Conservation (phyloP, 495 filamentous ascomycete species). For the Xylaria nigripes region DNA sequence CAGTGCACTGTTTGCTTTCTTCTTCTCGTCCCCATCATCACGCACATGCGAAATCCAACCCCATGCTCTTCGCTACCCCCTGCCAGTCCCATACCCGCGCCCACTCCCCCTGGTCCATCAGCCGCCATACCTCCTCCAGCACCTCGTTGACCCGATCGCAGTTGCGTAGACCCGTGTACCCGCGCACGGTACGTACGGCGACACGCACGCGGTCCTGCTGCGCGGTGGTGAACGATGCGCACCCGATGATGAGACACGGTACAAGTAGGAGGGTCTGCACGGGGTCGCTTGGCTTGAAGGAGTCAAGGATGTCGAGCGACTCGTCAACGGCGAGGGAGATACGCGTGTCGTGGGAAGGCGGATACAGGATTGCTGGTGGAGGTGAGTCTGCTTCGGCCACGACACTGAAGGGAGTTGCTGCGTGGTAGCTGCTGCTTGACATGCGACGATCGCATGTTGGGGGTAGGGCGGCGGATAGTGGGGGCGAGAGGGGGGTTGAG, state of each 20-base stretch:
- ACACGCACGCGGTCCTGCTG: constrained; percentile 63
- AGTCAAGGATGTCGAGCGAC: constrained; percentile 55
- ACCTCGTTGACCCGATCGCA: constrained; percentile 67
- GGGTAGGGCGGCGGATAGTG: constrained; percentile 24
- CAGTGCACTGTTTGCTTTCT: too few relatives aligned
- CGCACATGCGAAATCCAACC: constrained; percentile 66
- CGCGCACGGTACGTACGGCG: constrained; percentile 61
- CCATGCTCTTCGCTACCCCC: constrained; percentile 63
- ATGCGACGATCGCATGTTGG: constrained; percentile 13
- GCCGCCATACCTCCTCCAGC: constrained; percentile 71
- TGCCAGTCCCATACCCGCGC: constrained; percentile 85
- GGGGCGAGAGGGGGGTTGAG: constrained; percentile 32
- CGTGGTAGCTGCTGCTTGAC: constrained; percentile 15
- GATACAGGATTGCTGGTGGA: constrained; percentile 38
- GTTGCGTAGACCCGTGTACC: constrained; percentile 74
- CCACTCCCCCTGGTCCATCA: constrained; percentile 71
- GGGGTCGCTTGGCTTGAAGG: constrained; percentile 49
- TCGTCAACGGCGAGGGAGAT: constrained; percentile 71
- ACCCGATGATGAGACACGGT: constrained; percentile 81
- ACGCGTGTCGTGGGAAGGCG: constrained; percentile 45
- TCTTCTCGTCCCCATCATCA: constrained; percentile 10
- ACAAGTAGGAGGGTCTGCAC: constrained; percentile 76
- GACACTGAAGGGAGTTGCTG: constrained; percentile 17
- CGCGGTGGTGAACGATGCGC: constrained; percentile 61
- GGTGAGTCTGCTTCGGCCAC: constrained; percentile 31